Conservation (phyloP, 1,139 yeast species). For the Spencermartinsiella ligniputridi region DNA sequence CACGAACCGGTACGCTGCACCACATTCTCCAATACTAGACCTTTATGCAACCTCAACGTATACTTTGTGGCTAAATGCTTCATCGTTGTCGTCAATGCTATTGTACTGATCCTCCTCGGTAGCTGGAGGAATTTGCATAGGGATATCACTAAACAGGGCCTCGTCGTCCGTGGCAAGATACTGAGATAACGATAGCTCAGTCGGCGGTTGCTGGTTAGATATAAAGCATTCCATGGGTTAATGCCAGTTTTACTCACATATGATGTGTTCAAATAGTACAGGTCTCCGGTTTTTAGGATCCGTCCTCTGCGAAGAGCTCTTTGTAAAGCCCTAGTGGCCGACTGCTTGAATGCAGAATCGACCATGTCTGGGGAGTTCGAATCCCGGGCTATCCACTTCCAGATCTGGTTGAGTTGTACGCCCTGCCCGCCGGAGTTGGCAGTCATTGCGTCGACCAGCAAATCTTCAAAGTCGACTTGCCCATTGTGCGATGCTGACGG, state of each 20-base stretch:
- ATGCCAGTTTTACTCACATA: slow-evolving; percentile 14
- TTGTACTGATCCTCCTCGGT: slow-evolving; percentile 33
- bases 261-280: slow-evolving; percentile 31
- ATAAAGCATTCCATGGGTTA: neutral
- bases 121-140: slow-evolving; percentile 33
- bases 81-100: slow-evolving; percentile 33
- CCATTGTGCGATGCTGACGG: slow-evolving; percentile 18
- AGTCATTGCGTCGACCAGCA: slow-evolving; percentile 33
- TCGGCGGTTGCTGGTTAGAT: slow-evolving; percentile 31
- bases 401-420: slow-evolving; percentile 32
- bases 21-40: neutral
- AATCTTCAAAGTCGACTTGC: slow-evolving; percentile 32
- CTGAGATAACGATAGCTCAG: slow-evolving; percentile 34
- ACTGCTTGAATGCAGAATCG: slow-evolving; percentile 34
- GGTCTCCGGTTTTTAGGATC: slow-evolving; percentile 29
- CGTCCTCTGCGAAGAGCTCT: slow-evolving; percentile 36
- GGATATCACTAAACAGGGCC: slow-evolving; percentile 34
- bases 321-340: slow-evolving; percentile 37
- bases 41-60: slow-evolving; percentile 11
- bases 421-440: slow-evolving; percentile 35
- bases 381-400: slow-evolving; percentile 34
- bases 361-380: slow-evolving; percentile 28
- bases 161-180: slow-evolving; percentile 36
- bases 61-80: slow-evolving; percentile 30
- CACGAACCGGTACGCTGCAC: no score